These are phyloP conservation scores for Pseudocercospora macadamiae DNA, from an alignment of 2,329 filamentous ascomycete species.

Conservation along the genomic window DNA sequence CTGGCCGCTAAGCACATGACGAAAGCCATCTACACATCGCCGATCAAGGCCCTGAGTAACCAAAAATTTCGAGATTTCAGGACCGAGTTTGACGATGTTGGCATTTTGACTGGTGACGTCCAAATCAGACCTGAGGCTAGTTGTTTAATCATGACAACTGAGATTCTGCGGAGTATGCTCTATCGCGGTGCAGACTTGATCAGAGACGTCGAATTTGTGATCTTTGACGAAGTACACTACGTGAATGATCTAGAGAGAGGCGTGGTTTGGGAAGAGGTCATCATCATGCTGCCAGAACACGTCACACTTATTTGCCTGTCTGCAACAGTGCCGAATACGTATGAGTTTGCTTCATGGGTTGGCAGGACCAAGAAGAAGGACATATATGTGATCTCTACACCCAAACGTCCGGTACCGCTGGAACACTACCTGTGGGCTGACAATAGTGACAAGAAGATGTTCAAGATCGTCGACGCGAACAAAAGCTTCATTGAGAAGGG, in stretches of 20 bases:
- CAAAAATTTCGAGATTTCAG: constrained; percentile 98
- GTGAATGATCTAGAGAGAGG: constrained; percentile 95
- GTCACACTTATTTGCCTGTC: constrained; percentile 94
- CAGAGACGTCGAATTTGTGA: constrained; percentile 96
- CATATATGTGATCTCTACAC: constrained; percentile 97
- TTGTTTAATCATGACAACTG: constrained; percentile 98
- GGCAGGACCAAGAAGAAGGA: constrained; percentile 97
- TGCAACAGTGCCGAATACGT: constrained; percentile 94
- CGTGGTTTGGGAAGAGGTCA: constrained; percentile 99
- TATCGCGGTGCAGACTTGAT: constrained; percentile 95
- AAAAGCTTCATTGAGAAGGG: constrained; percentile 90
- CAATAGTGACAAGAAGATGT: constrained; percentile 69
- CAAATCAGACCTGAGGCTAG: constrained; percentile 97
- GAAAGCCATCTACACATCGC: constrained; percentile 97
- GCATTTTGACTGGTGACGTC: constrained; percentile 94
- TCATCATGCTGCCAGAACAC: constrained; percentile 98
- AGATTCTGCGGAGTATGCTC: constrained; percentile 97
- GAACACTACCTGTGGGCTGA: constrained; percentile 97
- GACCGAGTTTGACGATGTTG: constrained; percentile 88
- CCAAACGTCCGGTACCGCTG: constrained; percentile 89
- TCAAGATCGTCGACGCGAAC: constrained; percentile 92
- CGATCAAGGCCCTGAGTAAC: constrained; percentile 97
- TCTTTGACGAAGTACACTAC: constrained; percentile 98
- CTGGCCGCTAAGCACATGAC: constrained; percentile 98
- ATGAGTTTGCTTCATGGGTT: constrained; percentile 98